These are phyloP conservation scores for Tribonema minus DNA, from an alignment of 108 stramenopile species.

Conservation along the genomic window DNA sequence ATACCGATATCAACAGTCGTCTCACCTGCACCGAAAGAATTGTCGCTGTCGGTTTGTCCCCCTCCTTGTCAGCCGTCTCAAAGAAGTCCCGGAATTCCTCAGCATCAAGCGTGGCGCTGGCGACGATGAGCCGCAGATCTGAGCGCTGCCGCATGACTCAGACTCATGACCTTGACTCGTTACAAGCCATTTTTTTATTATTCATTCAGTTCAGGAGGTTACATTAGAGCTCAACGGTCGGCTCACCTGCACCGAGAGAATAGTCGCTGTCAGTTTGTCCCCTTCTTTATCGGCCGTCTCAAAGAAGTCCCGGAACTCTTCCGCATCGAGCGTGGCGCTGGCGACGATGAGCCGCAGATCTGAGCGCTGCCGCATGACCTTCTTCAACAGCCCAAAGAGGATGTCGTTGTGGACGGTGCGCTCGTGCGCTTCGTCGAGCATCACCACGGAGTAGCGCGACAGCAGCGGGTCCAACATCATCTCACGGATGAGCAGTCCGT, in stretches of 20 bases:
- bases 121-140: slow-evolving; percentile 92
- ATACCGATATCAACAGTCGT: too few species aligned
- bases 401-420: slow-evolving; percentile 79
- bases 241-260: background rate
- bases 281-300: slow-evolving; percentile 38
- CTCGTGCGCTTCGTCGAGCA: slow-evolving; percentile 96
- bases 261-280: background rate
- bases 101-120: slow-evolving; percentile 70
- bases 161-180: too few species aligned
- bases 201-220: too few species aligned
- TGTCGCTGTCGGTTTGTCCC: slow-evolving; percentile 22
- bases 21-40: slow-evolving; percentile 28
- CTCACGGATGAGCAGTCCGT: slow-evolving; percentile 78
- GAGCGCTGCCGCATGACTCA: too few species aligned
- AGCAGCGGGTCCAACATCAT: slow-evolving; percentile 81
- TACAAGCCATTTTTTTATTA: too few species aligned
- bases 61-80: slow-evolving; percentile 43
- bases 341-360: slow-evolving; percentile 55
- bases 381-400: slow-evolving; percentile 80
- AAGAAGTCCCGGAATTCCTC: slow-evolving; percentile 54
- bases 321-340: slow-evolving; percentile 53
- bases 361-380: slow-evolving; percentile 45
- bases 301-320: slow-evolving; percentile 52
- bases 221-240: too few species aligned
- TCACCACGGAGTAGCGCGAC: slow-evolving; percentile 78